Conservation (phyloP, 306 rosid species). For the Vigna hirtella region DNA sequence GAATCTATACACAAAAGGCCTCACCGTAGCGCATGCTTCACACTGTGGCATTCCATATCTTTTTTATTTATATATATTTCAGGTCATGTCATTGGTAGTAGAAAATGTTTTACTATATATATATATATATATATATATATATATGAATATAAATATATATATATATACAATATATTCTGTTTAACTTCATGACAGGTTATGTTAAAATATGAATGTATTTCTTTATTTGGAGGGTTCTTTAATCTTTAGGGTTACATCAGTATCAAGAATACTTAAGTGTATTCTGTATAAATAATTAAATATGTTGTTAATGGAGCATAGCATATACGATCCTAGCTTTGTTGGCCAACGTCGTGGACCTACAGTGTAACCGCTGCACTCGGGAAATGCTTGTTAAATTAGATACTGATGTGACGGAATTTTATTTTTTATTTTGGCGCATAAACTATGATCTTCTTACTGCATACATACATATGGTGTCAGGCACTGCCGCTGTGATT, state of each 20-base stretch:
- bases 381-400: slow-evolving; percentile 25
- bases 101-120: slow-evolving; percentile 1
- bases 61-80: background rate
- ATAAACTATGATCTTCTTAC: background rate
- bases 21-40: slow-evolving; percentile 25
- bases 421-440: background rate
- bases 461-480: no score
- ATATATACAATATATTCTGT: slow-evolving; percentile 4
- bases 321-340: slow-evolving; percentile 36
- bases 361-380: slow-evolving; percentile 28
- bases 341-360: slow-evolving; percentile 7
- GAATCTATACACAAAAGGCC: slow-evolving; percentile 32
- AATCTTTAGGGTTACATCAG: slow-evolving; percentile 18
- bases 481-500: background rate
- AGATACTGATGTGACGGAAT: slow-evolving; percentile 17
- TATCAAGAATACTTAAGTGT: slow-evolving; percentile 26
- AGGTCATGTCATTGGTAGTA: slow-evolving; percentile 20
- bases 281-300: slow-evolving; percentile 32
- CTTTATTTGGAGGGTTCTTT: background rate
- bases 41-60: slow-evolving; percentile 14
- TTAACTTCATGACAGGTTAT: slow-evolving; percentile 11
- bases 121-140: background rate
- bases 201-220: slow-evolving; percentile 13
- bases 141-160: no score
- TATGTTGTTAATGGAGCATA: slow-evolving; percentile 36